Conservation (phyloP, 306 rosid species). For the Vigna unguiculata region DNA sequence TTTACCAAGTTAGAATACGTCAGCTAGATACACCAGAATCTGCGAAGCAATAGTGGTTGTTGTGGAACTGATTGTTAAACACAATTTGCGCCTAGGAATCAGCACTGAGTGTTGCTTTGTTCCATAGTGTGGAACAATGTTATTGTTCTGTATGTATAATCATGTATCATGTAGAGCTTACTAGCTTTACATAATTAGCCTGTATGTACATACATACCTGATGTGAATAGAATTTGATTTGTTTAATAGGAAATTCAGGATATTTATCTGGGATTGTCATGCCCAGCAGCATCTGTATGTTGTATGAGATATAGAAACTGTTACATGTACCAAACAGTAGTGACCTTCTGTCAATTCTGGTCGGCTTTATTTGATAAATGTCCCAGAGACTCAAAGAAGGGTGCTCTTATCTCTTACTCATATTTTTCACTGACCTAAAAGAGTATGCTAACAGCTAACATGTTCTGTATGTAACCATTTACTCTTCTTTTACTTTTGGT, state of each 20-base stretch:
- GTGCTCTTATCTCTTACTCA: neutral
- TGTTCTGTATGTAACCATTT: neutral
- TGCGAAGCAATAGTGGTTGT: constrained; percentile 48
- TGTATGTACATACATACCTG: constrained; percentile 16
- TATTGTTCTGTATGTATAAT: constrained; percentile 27
- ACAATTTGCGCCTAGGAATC: constrained; percentile 17
- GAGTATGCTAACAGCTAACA: neutral
- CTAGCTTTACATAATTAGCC: constrained; percentile 9
- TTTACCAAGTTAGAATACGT: constrained; percentile 66
- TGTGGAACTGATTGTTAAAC: constrained; percentile 21
- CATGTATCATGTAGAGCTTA: neutral
- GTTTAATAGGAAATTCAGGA: neutral
- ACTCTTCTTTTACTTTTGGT: neutral
- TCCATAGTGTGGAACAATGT: constrained; percentile 27
- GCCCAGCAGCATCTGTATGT: constrained; percentile 12
- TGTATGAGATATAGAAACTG: neutral
- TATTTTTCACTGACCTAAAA: neutral
- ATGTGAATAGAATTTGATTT: constrained; percentile 35
- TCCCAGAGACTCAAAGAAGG: neutral
- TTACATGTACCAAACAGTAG: neutral
- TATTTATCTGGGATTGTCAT: neutral
- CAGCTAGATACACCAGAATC: constrained; percentile 49
- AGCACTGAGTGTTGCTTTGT: constrained; percentile 10
- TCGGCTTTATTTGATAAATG: neutral
- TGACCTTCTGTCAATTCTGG: neutral